These are phyloP conservation scores for Zalaria obscura DNA, from an alignment of 2,329 filamentous ascomycete species.

Conservation along the genomic window DNA sequence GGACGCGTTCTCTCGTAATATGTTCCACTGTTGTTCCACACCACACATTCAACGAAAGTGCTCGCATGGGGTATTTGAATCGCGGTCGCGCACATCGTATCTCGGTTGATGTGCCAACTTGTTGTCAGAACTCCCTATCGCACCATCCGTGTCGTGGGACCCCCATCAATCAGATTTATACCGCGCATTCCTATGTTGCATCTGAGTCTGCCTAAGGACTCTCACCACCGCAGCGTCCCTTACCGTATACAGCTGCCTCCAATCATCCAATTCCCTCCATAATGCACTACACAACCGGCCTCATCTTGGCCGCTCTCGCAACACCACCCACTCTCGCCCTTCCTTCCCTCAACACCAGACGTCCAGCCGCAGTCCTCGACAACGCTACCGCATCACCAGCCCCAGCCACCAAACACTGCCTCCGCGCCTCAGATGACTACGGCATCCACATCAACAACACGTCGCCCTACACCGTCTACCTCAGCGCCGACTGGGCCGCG, in stretches of 20 bases:
- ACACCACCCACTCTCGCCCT: neutral
- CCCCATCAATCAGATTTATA: too few relatives aligned
- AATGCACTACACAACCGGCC: neutral
- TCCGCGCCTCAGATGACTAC: neutral
- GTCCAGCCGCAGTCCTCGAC: neutral
- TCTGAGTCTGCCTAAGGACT: too few relatives aligned
- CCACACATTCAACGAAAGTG: too few relatives aligned
- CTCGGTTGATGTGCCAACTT: too few relatives aligned
- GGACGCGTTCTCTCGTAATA: too few relatives aligned
- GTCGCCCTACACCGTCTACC: neutral
- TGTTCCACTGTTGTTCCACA: too few relatives aligned
- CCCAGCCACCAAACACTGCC: neutral
- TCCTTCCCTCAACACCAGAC: neutral
- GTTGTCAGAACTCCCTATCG: too few relatives aligned
- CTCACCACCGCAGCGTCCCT: too few relatives aligned
- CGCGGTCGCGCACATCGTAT: too few relatives aligned
- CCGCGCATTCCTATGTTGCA: too few relatives aligned
- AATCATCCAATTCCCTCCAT: neutral
- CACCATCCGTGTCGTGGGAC: too few relatives aligned
- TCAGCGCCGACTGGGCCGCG: constrained; percentile 1
- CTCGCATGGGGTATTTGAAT: too few relatives aligned
- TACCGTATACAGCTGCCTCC: neutral
- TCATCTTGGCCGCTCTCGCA: neutral
- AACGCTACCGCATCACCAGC: neutral
- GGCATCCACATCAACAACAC: constrained; percentile 3